Percentiles rank a stretch among this genome's conserved stretches.
Evolutionary conservation across 371 early-diverging fungal genomes (phyloP).

Genomic region (Apophysomyces sp.): DNA sequence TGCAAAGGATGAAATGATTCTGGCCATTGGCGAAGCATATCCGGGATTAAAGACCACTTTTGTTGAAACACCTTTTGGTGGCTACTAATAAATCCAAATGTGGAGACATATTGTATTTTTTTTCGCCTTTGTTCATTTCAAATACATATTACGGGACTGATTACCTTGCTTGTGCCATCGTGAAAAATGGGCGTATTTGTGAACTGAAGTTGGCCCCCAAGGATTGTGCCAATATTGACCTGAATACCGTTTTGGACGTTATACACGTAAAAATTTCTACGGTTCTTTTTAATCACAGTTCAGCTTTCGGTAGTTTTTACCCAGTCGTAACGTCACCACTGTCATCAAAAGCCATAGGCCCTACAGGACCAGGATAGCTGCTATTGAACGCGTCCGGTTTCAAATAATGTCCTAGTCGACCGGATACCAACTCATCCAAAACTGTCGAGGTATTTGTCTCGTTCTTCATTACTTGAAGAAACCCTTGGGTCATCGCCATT

Average conservation of each 20-base stretch:
- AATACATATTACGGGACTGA: neutral
- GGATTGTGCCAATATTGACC: conserved; percentile 28
- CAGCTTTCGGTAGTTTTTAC: neutral
- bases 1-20: conserved; percentile 28
- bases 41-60: conserved; percentile 29
- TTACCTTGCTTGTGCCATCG: conserved; percentile 29
- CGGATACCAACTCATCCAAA: conserved; percentile 19
- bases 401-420: conserved; percentile 14
- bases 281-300: neutral
- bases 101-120: neutral
- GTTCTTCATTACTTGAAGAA: conserved; percentile 11
- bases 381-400: conserved; percentile 30
- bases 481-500: conserved; percentile 32
- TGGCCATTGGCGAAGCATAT: conserved; percentile 24
- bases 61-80: conserved; percentile 26
- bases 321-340: conserved; percentile 27
- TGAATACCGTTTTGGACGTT: conserved; percentile 31
- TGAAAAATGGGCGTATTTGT: conserved; percentile 29
- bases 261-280: conserved; percentile 35
- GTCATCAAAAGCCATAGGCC: conserved; percentile 35
- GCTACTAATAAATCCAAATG: neutral
- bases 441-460: conserved; percentile 15
- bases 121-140: neutral
- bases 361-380: conserved; percentile 38
- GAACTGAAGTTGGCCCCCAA: conserved; percentile 30